Conservation (phyloP, 306 rosid genomes). For the Canavalia gladiata region DNA sequence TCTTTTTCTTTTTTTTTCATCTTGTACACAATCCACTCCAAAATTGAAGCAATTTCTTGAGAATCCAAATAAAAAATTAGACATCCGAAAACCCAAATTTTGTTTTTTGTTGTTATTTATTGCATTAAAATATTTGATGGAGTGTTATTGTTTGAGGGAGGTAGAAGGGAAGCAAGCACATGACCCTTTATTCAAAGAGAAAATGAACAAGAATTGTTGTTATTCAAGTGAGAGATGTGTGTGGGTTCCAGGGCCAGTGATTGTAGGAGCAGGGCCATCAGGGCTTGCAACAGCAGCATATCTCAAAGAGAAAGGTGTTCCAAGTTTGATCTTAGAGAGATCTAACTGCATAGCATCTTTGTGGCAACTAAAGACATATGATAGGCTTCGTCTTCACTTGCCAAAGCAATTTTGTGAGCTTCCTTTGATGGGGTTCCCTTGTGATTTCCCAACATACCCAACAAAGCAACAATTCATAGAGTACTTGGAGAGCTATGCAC, state of each 20-base stretch:
- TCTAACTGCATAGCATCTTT: constrained; percentile 84
- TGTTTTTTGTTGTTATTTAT: neutral
- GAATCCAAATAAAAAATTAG: neutral
- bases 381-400: constrained; percentile 75
- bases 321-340: constrained; percentile 72
- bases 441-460: constrained; percentile 78
- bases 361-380: constrained; percentile 86
- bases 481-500: constrained; percentile 68
- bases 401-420: constrained; percentile 87
- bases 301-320: constrained; percentile 59
- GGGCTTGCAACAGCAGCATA: constrained; percentile 86
- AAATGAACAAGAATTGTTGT: constrained; percentile 19
- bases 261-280: constrained; percentile 90
- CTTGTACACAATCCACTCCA: constrained; percentile 57
- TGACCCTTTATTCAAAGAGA: constrained; percentile 64
- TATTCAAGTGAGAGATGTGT: constrained; percentile 32
- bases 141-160: constrained; percentile 52
- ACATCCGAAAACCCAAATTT: constrained; percentile 3
- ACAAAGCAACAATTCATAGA: constrained; percentile 72
- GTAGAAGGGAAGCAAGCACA: constrained; percentile 75
- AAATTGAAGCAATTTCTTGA: constrained; percentile 50
- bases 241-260: constrained; percentile 63
- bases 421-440: constrained; percentile 67
- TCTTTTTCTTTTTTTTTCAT: neutral
- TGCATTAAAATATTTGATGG: constrained; percentile 49